Base-by-base conservation (phyloP, 768 basidiomycete genomes). In the Pleurotus giganteus region DNA sequence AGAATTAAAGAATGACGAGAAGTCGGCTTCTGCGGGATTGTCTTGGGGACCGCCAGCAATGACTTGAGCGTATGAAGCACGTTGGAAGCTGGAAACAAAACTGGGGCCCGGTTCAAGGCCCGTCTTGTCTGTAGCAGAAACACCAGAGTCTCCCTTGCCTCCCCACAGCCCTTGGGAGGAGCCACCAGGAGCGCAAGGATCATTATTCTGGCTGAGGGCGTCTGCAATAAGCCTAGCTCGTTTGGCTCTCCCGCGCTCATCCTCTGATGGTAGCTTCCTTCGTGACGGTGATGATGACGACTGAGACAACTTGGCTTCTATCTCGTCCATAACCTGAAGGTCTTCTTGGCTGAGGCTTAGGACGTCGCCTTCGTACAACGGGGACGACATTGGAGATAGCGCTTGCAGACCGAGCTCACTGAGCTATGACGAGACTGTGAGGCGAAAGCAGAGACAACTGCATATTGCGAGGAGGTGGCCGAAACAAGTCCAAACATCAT, bases 291-390 rank as follows among this genome's bases (percentile, higher is more conserved):
- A 59, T 37, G 17, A 52, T 54, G 39, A 34, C 31, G 46, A 26
- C 34, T 81, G 80, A 4, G 80, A 77, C 1, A 81, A 67, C 43
- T 62, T 67, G 4, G 71, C 69, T 26, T 85, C 79, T 9, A 84
- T 64, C 32, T 71, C 71, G 62, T 85, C 83, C 42, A 83, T 77
- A 3, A 79, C 83, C 31, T 71, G 69, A 9, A 87, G 64, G 53
- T 85, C 79, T 29, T 82, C 78, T 56, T 81, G 77, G 47, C 77
- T 86, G 51, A 83, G 64, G 19, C 78, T 78, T 5, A 58, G 69
- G 21, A 81, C 62, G 58, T 78, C 78, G 43, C 76, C 71, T 57
- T 86, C 86, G 57, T 84, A 85, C 19, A 81, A 81, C 1, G 87
- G 85, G 0, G 86, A 87, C 8, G 49, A 51, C 31, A 19, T 15